phyloP scores from a whole-genome alignment of 2,329 filamentous ascomycete species.

The Endoconidiophora polonica region DNA sequence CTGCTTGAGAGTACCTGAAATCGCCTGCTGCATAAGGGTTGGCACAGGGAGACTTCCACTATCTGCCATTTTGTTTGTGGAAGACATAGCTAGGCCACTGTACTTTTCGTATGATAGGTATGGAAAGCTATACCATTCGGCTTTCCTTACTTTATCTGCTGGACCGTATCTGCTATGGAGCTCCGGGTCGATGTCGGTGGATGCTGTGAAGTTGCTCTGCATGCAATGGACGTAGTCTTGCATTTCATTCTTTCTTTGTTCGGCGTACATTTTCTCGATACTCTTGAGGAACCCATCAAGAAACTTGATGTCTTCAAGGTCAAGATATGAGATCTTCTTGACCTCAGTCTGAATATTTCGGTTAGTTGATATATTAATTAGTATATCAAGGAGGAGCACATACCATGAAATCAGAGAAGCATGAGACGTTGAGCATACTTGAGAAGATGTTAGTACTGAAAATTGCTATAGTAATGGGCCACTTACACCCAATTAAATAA shows the following conservation, averaged over 20 bases:
- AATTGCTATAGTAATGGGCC: too few species aligned
- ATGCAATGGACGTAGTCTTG: neutral
- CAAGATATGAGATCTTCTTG: neutral
- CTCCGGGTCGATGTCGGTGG: neutral
- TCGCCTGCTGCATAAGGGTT: conserved; percentile 25
- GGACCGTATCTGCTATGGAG: neutral
- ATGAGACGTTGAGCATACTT: too few species aligned
- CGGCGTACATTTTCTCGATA: neutral
- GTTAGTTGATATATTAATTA: neutral
- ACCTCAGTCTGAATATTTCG: neutral
- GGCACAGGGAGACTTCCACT: conserved; percentile 24
- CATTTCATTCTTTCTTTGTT: neutral
- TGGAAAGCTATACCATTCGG: conserved; percentile 29
- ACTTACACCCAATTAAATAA: too few species aligned
- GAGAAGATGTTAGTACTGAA: too few species aligned
- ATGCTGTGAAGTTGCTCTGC: neutral
- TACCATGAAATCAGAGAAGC: too few species aligned
- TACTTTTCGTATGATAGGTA: conserved; percentile 31
- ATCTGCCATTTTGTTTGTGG: conserved; percentile 16
- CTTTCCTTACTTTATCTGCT: conserved; percentile 1
- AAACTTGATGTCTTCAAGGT: neutral
- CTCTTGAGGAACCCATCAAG: neutral
- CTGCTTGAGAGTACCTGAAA: neutral
- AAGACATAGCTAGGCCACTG: conserved; percentile 19
- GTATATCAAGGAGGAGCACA: too few species aligned